Base-by-base conservation (phyloP, 1,284 basidiomycete genomes). In the Puccinia horiana region DNA sequence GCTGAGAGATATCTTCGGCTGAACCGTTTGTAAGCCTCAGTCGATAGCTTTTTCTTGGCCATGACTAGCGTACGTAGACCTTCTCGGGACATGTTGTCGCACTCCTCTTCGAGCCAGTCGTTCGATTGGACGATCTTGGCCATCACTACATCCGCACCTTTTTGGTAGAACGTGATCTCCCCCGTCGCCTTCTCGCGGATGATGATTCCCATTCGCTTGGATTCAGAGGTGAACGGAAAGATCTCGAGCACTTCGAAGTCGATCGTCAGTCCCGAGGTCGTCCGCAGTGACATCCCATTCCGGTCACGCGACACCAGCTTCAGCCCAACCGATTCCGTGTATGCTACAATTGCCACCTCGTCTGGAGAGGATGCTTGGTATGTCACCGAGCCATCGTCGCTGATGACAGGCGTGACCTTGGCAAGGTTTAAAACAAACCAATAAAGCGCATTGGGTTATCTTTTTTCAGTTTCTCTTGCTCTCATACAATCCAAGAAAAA, bases 331-430 rank as follows among this genome's bases (percentile, higher is more conserved):
- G 94, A 95, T 85, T 95, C 93, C 0, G 96, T 98, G 95, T 95
- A 99, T 84, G 92, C 91, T n/a, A 99, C 96, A 84, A 99, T 98
- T 73, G 97, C 97, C 44, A 98, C 97, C 88, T 99, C 97, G 86
- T 99, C 97, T 0, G 97, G 97, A 0, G 96, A 98, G 0, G 95
- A 96, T 0, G 97, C 97, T 89, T 99, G 96, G 86, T 99, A 99
- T 0, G 96, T 97, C 61, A 97, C 85, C 90, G 91, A 91, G 8
- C 94, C 95, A 85, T 98, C 96, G 85, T 98, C 96, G 86, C 97
- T 95, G 18, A 90, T 91, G 1, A 98, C 94, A 0, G 97, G 97
- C 0, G 96, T 99, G 63, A 98, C 95, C 94, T 96, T 65, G n/a
- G 56, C 8, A 18, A 26, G 5, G 8, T 37, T 69, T 23, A 18